Conservation (phyloP, 2,329 filamentous ascomycete species). For the Fusarium abutilonis region DNA sequence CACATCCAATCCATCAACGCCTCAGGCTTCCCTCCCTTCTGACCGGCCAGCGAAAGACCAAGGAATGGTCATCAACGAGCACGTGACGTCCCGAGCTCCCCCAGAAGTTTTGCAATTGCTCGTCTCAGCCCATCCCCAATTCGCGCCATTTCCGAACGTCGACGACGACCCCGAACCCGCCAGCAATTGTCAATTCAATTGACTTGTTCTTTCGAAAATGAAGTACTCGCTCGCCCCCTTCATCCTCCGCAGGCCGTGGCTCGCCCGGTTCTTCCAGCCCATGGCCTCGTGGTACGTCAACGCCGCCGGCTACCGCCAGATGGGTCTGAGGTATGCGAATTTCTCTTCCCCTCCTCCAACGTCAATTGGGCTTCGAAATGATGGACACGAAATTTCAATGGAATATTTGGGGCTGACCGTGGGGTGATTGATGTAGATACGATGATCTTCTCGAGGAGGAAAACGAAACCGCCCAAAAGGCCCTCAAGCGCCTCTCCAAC, state of each 20-base stretch:
- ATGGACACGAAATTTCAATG: background rate
- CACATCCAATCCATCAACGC: background rate
- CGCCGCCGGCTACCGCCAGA: slow-evolving; percentile 89
- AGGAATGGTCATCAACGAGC: slow-evolving; percentile 47
- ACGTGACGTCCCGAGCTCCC: slow-evolving; percentile 50
- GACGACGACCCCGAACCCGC: slow-evolving; percentile 30
- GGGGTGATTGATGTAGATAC: slow-evolving; percentile 65
- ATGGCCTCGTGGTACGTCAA: slow-evolving; percentile 89
- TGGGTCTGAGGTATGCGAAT: slow-evolving; percentile 81
- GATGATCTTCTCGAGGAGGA: slow-evolving; percentile 97
- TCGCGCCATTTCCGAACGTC: slow-evolving; percentile 48
- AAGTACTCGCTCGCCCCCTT: slow-evolving; percentile 77
- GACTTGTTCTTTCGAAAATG: slow-evolving; percentile 61
- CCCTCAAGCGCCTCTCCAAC: slow-evolving; percentile 87
- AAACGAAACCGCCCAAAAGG: slow-evolving; percentile 83
- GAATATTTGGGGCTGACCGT: slow-evolving; percentile 39
- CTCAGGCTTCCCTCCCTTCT: slow-evolving; percentile 19
- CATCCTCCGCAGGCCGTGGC: slow-evolving; percentile 86
- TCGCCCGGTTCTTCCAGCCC: slow-evolving; percentile 79
- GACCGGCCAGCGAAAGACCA: slow-evolving; percentile 39
- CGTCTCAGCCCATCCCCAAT: slow-evolving; percentile 49
- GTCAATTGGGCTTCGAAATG: slow-evolving; percentile 36
- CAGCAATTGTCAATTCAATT: slow-evolving; percentile 41
- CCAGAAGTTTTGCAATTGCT: slow-evolving; percentile 46
- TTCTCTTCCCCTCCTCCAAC: slow-evolving; percentile 7